Evolutionary conservation across 495 filamentous ascomycete genomes (phyloP), one percentile per base, ranked within the genome.

Genomic region (Achaetomiella virescens): DNA sequence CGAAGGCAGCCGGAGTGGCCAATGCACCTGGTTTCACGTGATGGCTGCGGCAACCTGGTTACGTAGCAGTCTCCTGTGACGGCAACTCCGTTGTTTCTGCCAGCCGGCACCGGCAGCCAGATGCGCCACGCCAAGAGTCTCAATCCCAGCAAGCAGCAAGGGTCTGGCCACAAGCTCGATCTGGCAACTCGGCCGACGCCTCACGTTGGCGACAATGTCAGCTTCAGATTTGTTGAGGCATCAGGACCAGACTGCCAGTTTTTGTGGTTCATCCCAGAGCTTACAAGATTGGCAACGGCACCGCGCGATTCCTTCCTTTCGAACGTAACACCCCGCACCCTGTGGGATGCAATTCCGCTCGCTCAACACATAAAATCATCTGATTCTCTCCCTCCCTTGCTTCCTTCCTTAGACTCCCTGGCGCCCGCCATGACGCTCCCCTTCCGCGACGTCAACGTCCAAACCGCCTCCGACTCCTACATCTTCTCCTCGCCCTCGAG

Each of bases 401-500:
- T 41, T 33, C 12, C 48, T 12, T 18, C 48, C 33, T 38, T 33
- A 6, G 1, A 18, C 18, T 50, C 33, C 20, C 37, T 27, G 6
- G 47, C 41, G n/a, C 29, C 52, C 67, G 67, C 55, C 62, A 77
- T 77, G 75, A 72, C 84, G 40, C 80, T 91, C 58, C 93, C 93
- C 8, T 98, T 91, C 70, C 81, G 92, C 63, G 93, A 97, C 78
- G 91, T 97, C 77, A 97, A 96, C 70, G 81, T 97, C 72, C 89
- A 95, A 66, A 84, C 89, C 41, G 92, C 93, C 2, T 73, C 87
- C 52, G 90, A 91, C 54, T 85, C 92, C 66, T 98, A 98, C 79
- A 90, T 90, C 61, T 98, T 98, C 73, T 89, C 88, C 20, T 98
- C 93, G 2, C 95, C 93, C 10, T 97, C 95, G 4, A 90, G 90